Percentiles rank a stretch among this genome's conserved stretches.
Evolutionary conservation across 129 eudicot species (phyloP).

Genomic region (Tanacetum coccineum): DNA sequence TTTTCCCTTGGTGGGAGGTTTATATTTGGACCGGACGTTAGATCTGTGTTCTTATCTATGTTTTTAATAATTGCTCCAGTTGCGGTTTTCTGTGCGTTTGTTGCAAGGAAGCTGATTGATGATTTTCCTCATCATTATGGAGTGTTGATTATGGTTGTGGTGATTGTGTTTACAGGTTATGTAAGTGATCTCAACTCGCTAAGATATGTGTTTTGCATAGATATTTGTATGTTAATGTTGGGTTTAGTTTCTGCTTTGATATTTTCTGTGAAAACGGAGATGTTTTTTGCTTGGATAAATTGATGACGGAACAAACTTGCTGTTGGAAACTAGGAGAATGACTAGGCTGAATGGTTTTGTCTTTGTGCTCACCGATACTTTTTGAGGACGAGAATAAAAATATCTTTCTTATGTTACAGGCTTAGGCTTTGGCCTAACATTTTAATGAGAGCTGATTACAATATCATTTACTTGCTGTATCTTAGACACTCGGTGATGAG

Average conservation of each 20-base stretch:
- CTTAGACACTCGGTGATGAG: not conserved
- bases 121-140: slow-evolving; percentile 58
- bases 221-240: slow-evolving; percentile 13
- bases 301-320: not conserved
- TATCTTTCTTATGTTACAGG: slow-evolving; percentile 4
- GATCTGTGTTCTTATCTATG: slow-evolving; percentile 58
- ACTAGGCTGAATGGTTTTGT: slow-evolving; percentile 14
- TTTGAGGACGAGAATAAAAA: slow-evolving; percentile 4
- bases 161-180: slow-evolving; percentile 45
- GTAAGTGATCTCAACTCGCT: slow-evolving; percentile 41
- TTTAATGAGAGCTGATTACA: not conserved
- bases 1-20: slow-evolving; percentile 75
- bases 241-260: not conserved
- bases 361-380: slow-evolving; percentile 9
- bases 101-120: slow-evolving; percentile 61
- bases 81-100: slow-evolving; percentile 62
- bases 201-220: slow-evolving; percentile 1
- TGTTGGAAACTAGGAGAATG: not conserved
- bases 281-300: not conserved
- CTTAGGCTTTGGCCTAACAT: not conserved
- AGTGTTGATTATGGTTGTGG: slow-evolving; percentile 40
- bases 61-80: slow-evolving; percentile 70
- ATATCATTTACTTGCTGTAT: slow-evolving; percentile 7
- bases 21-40: slow-evolving; percentile 74
- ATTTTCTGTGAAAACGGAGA: not conserved